These are phyloP conservation scores for Hortaea sp. DNA, from an alignment of 2,329 filamentous ascomycete species.

Conservation along the genomic window DNA sequence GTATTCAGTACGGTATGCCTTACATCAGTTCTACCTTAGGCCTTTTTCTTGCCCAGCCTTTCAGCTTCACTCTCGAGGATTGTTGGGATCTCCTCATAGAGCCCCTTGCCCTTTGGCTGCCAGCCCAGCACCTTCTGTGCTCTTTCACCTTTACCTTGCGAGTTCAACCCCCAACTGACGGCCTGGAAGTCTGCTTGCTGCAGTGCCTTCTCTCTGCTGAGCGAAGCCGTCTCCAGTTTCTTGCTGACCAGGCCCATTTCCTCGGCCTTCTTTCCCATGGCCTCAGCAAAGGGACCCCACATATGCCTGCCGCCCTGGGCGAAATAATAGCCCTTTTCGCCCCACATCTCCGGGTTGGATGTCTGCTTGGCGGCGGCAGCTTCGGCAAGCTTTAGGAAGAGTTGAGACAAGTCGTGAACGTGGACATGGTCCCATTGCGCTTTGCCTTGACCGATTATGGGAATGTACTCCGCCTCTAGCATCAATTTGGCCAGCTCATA, in stretches of 20 bases:
- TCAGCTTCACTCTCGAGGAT: constrained; percentile 23
- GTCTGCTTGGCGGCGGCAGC: constrained; percentile 33
- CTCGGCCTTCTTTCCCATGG: constrained; percentile 20
- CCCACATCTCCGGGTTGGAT: constrained; percentile 38
- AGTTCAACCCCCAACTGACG: constrained; percentile 52
- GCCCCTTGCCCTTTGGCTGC: constrained; percentile 36
- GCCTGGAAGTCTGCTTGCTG: constrained; percentile 40
- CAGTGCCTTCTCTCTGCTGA: constrained; percentile 39
- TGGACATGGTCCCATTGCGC: constrained; percentile 50
- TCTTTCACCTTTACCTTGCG: constrained; percentile 44
- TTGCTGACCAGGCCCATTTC: constrained; percentile 38
- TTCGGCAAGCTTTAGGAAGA: constrained; percentile 47
- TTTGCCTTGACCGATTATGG: constrained; percentile 48
- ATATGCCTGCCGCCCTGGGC: constrained; percentile 51
- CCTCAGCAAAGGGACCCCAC: constrained; percentile 38
- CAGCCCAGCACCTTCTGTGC: constrained; percentile 52
- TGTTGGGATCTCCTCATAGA: constrained; percentile 20
- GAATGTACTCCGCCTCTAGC: constrained; percentile 43
- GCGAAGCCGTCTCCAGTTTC: constrained; percentile 45
- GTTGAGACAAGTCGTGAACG: constrained; percentile 46
- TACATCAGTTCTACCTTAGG: not conserved
- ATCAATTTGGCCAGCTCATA: constrained; percentile 45
- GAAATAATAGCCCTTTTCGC: constrained; percentile 56
- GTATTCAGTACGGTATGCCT: too few species aligned
- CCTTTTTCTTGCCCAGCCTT: constrained; percentile 4